Base-by-base conservation (phyloP, 331 rosid species). In the Pyracantha coccinea region DNA sequence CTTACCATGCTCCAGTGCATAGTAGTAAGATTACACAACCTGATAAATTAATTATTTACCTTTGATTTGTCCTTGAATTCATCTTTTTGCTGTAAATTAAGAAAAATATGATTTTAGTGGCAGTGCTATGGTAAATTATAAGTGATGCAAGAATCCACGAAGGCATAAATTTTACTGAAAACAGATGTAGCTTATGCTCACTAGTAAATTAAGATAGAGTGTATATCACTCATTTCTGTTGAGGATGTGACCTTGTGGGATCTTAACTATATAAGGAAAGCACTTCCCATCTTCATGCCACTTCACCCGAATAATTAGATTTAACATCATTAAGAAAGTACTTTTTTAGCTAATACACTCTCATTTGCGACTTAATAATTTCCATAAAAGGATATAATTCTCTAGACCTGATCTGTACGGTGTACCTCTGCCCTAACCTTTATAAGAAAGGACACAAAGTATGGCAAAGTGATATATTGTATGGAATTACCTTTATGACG, bases 51-150 rank as follows among this genome's bases (percentile, higher is more conserved):
- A 21, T 20, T 33, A 16, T 2, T 55, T 79, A 86, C 92, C 86
- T 88, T 90, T n/a, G 28, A 58, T 72, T 81, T 90, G 60, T 84
- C 92, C 81, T 78, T 90, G 77, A 63, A 80, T 61, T 81, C 88
- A 60, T 86, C 88, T 79, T 86, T 89, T 79, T 85, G 64, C 90
- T 89, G 90, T 75, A 61, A 80, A 55, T 20, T 55, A 20, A 80
- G 77, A 68, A 82, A 32, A 15, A 64, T 64, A n/a, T 13, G 25
- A 24, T 64, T 9, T 64, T n/a, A 64, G 69, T 64, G 27, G 25
- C 25, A 31, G 2, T 64, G 69, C 3, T 7, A 3, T 15, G 23
- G 68, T 13, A 60, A 60, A 13, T 6, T 27, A 5, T 50, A 16
- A 16, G 23, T 62, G 19, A 59, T 50, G 33, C 66, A 60, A 25